phyloP scores from a whole-genome alignment of 2,329 filamentous ascomycete species.

The Aulographum hederae region DNA sequence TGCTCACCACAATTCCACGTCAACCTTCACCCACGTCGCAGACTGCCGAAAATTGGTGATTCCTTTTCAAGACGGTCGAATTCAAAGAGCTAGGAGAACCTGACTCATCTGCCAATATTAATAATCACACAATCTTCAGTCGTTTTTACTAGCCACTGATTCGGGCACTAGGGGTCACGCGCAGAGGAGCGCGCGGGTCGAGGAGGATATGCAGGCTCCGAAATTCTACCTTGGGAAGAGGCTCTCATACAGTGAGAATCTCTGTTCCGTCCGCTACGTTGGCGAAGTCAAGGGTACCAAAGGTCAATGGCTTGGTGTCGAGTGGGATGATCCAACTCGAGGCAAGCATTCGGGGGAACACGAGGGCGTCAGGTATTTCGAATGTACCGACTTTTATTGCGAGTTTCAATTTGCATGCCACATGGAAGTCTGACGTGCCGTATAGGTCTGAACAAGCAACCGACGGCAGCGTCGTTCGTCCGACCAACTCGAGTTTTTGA shows the following conservation, averaged over 20 bases:
- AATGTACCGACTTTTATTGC: slow-evolving; percentile 39
- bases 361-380: slow-evolving; percentile 63
- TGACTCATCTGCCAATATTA: too few relatives aligned
- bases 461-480: slow-evolving; percentile 72
- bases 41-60: too few relatives aligned
- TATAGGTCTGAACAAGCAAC: slow-evolving; percentile 40
- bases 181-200: too few relatives aligned
- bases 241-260: slow-evolving; percentile 55
- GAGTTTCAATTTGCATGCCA: slow-evolving; percentile 2
- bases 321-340: slow-evolving; percentile 78
- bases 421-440: slow-evolving; percentile 2
- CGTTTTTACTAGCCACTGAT: too few relatives aligned
- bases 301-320: slow-evolving; percentile 78
- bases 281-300: slow-evolving; percentile 59
- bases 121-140: too few relatives aligned
- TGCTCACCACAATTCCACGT: too few relatives aligned
- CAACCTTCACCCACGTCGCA: too few relatives aligned
- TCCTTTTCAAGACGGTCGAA: too few relatives aligned
- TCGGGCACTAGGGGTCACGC: too few relatives aligned
- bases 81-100: too few relatives aligned
- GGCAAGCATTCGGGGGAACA: slow-evolving; percentile 86
- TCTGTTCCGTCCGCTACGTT: slow-evolving; percentile 73
- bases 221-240: slow-evolving; percentile 49
- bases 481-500: slow-evolving; percentile 58
- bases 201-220: too few relatives aligned